Evolutionary conservation across 345 rosid genomes (phyloP).

Genomic region (Lepidium africanum): DNA sequence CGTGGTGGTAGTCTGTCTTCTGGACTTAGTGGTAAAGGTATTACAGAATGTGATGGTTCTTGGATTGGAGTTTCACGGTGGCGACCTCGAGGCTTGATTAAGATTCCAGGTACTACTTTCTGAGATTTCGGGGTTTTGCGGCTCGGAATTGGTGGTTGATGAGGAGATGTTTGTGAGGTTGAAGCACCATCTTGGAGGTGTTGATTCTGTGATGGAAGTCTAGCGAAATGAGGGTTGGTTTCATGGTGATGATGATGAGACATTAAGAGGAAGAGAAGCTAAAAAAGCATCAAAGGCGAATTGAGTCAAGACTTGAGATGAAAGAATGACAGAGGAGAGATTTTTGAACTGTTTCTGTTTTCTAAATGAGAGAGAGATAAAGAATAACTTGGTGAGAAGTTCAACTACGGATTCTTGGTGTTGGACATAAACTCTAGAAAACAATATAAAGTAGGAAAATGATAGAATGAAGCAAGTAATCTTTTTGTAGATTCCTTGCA

Average conservation of each 20-base stretch:
- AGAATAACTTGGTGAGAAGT: slow-evolving; percentile 57
- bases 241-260: slow-evolving; percentile 31
- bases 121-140: not conserved
- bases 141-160: slow-evolving; percentile 3
- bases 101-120: not conserved
- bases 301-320: not conserved
- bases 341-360: not conserved
- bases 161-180: slow-evolving; percentile 17
- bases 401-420: slow-evolving; percentile 51
- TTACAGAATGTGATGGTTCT: not conserved
- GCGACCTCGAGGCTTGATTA: slow-evolving; percentile 17
- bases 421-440: not conserved
- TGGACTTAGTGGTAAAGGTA: slow-evolving; percentile 23
- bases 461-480: slow-evolving; percentile 57
- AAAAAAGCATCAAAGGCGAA: not conserved
- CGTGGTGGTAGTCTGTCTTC: slow-evolving; percentile 9
- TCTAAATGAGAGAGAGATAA: slow-evolving; percentile 8
- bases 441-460: slow-evolving; percentile 25
- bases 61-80: slow-evolving; percentile 6
- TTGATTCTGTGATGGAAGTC: slow-evolving; percentile 18
- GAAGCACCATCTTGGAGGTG: slow-evolving; percentile 17
- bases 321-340: slow-evolving; percentile 7
- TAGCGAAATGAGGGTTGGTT: slow-evolving; percentile 56
- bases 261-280: slow-evolving; percentile 27
- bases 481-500: slow-evolving; percentile 26